These are phyloP conservation scores for Gloeopeniophorella convolvens DNA, from an alignment of 768 basidiomycete species.

Conservation along the genomic window DNA sequence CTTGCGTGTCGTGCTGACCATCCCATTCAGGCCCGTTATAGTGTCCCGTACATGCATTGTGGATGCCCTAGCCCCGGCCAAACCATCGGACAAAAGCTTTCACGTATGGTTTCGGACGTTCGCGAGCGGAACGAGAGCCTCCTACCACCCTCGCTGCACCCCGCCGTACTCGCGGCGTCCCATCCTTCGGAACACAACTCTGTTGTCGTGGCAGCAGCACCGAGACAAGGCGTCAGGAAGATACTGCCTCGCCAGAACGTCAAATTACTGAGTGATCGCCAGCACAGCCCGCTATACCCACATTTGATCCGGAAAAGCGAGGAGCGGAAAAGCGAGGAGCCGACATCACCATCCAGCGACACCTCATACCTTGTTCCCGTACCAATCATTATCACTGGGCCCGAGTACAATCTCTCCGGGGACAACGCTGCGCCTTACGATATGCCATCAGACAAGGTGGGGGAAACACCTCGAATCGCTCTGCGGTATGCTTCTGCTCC, in stretches of 20 bases:
- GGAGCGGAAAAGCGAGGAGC: too few relatives aligned
- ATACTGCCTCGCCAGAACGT: background rate
- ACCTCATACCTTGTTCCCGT: too few relatives aligned
- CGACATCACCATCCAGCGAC: too few relatives aligned
- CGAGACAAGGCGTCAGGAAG: background rate
- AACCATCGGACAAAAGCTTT: constrained; percentile 36
- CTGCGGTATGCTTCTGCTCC: too few relatives aligned
- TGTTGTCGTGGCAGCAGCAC: constrained; percentile 27
- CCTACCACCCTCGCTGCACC: constrained; percentile 29
- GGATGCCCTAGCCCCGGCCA: constrained; percentile 48
- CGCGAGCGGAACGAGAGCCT: constrained; percentile 18
- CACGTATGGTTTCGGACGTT: constrained; percentile 24
- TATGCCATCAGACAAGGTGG: too few relatives aligned
- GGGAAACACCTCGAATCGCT: too few relatives aligned
- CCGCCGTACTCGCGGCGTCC: constrained; percentile 39
- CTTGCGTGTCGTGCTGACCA: background rate
- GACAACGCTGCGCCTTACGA: too few relatives aligned
- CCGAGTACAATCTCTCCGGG: too few relatives aligned
- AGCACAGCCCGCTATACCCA: too few relatives aligned
- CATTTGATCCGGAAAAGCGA: too few relatives aligned
- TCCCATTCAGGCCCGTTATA: constrained; percentile 36
- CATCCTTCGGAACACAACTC: constrained; percentile 52
- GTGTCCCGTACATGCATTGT: constrained; percentile 48
- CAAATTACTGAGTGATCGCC: too few relatives aligned
- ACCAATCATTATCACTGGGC: too few relatives aligned